phyloP scores from a whole-genome alignment of 1,139 yeast species.

The Protomyces macrosporus region DNA sequence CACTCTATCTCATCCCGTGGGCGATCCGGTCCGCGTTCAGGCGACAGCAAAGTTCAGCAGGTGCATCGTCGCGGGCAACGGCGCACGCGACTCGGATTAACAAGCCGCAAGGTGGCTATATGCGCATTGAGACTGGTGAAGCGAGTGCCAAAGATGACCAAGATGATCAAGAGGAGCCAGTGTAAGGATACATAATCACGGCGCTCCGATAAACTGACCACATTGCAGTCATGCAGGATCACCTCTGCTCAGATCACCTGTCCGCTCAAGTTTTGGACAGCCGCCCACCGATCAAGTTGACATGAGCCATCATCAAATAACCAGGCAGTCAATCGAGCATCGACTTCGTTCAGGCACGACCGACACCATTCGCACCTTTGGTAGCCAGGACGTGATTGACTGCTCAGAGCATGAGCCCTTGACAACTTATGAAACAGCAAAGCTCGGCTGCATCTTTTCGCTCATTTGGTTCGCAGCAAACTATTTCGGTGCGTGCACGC shows the following conservation, averaged over 20 bases:
- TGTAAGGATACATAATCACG: background rate
- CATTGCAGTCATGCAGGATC: background rate
- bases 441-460: slow-evolving; percentile 72
- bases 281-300: background rate
- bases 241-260: background rate
- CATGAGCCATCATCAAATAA: background rate
- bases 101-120: no score
- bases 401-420: slow-evolving; percentile 28
- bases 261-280: background rate
- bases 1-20: slow-evolving; percentile 64
- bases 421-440: slow-evolving; percentile 40
- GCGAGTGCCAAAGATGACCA: background rate
- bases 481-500: slow-evolving; percentile 77
- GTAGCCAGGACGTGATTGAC: slow-evolving; percentile 14
- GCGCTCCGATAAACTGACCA: background rate
- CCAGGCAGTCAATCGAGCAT: background rate
- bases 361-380: slow-evolving; percentile 15
- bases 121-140: no score
- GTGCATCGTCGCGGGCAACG: no score
- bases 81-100: no score
- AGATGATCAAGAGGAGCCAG: background rate
- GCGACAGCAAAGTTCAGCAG: no score
- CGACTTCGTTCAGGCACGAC: slow-evolving; percentile 11
- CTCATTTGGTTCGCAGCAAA: slow-evolving; percentile 87
- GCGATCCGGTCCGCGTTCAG: slow-evolving; percentile 27